phyloP scores from a whole-genome alignment of 2,329 filamentous ascomycete species.

The Chrysoporthe cubensis region DNA sequence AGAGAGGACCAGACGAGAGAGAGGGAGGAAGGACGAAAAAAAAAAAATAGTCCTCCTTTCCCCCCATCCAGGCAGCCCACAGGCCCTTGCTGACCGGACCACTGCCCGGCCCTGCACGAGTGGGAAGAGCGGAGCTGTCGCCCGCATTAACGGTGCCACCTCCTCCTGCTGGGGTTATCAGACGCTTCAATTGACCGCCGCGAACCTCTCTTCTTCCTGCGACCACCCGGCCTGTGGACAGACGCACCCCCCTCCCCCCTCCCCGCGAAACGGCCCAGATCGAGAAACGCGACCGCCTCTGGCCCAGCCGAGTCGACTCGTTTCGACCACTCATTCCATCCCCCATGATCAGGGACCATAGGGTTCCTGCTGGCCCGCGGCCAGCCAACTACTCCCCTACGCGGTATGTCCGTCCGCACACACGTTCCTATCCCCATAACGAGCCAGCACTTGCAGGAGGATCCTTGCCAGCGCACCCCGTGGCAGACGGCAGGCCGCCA shows the following conservation, averaged over 20 bases:
- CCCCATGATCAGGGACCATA: slow-evolving; percentile 59
- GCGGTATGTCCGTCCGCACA: slow-evolving; percentile 49
- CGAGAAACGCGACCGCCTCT: slow-evolving; percentile 6
- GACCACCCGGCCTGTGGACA: slow-evolving; percentile 7
- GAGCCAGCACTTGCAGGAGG: slow-evolving; percentile 14
- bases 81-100: slow-evolving; percentile 9
- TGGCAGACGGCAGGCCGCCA: neutral
- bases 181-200: slow-evolving; percentile 14
- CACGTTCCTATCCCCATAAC: slow-evolving; percentile 12
- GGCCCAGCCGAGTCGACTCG: slow-evolving; percentile 19
- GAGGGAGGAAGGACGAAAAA: neutral
- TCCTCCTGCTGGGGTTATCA: slow-evolving; percentile 5
- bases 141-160: slow-evolving; percentile 18
- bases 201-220: neutral
- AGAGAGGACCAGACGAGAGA: slow-evolving; percentile 3
- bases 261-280: neutral
- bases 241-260: neutral
- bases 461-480: slow-evolving; percentile 19
- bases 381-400: slow-evolving; percentile 61
- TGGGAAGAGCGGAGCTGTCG: slow-evolving; percentile 16
- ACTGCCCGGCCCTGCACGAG: slow-evolving; percentile 7
- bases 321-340: slow-evolving; percentile 27
- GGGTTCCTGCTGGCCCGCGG: slow-evolving; percentile 62
- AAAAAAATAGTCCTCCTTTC: slow-evolving; percentile 1
- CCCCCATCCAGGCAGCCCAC: neutral